Conservation (phyloP, 768 basidiomycete species). For the Trametes sanguinea region DNA sequence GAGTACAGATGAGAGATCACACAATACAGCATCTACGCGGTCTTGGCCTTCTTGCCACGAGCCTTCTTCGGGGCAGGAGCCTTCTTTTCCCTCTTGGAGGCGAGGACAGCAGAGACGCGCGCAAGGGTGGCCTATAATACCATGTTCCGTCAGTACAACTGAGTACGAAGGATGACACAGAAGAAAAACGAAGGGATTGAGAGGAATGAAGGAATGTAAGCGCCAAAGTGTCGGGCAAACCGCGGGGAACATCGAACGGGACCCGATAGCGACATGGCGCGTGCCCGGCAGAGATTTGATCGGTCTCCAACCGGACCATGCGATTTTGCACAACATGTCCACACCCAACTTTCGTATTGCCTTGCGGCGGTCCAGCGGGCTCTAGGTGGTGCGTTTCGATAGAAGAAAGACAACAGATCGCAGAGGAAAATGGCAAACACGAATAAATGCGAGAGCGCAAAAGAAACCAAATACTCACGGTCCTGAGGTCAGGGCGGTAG, state of each 20-base stretch:
- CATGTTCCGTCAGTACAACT: constrained; percentile 8
- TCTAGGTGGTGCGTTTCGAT: constrained; percentile 77
- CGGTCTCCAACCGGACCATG: constrained; percentile 48
- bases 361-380: constrained; percentile 75
- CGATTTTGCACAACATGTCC: constrained; percentile 88
- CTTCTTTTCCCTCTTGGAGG: constrained; percentile 73
- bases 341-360: constrained; percentile 84
- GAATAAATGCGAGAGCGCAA: background rate
- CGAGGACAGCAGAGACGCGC: constrained; percentile 71
- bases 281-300: constrained; percentile 61
- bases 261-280: constrained; percentile 81
- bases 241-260: constrained; percentile 58
- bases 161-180: background rate
- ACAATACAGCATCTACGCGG: constrained; percentile 20
- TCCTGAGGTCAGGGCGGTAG: constrained; percentile 78
- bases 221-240: constrained; percentile 75
- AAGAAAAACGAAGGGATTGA: constrained; percentile 18
- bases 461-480: constrained; percentile 50
- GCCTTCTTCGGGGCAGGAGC: constrained; percentile 64
- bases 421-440: constrained; percentile 10
- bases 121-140: constrained; percentile 65
- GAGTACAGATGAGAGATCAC: constrained; percentile 20
- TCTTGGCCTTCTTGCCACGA: constrained; percentile 65
- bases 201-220: constrained; percentile 46
- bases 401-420: constrained; percentile 4